These are phyloP conservation scores for Colletotrichum sp. DNA, from an alignment of 2,329 filamentous ascomycete species.

Conservation along the genomic window DNA sequence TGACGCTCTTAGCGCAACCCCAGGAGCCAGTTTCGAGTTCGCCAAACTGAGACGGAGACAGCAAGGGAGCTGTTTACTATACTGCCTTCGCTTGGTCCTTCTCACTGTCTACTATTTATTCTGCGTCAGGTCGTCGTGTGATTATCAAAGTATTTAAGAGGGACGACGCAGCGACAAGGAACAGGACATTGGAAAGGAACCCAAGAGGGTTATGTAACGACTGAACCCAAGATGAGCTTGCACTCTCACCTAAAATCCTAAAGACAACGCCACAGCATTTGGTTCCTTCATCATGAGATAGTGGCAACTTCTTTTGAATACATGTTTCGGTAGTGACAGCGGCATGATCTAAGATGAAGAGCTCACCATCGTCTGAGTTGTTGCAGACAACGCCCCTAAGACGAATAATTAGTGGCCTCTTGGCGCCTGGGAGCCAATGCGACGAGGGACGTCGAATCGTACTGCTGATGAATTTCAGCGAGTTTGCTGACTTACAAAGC, in stretches of 20 bases:
- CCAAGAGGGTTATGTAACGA: neutral
- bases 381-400: neutral
- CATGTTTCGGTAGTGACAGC: no score
- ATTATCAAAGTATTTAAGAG: no score
- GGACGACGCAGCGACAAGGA: no score
- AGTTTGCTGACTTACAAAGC: neutral
- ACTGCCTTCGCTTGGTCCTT: neutral
- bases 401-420: neutral
- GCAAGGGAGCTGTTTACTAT: neutral
- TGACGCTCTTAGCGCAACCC: neutral
- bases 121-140: neutral
- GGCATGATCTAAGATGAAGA: neutral
- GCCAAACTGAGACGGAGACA: neutral
- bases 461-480: neutral
- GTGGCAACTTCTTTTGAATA: no score
- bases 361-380: neutral
- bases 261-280: no score
- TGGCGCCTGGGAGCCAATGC: neutral
- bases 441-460: neutral
- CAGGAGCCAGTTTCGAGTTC: neutral
- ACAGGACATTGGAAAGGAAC: no score
- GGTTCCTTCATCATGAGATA: no score
- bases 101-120: neutral
- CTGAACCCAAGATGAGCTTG: no score
- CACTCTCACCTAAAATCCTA: no score